A percentile compares a stretch with the other conserved stretches of the same genome.
These are phyloP conservation scores for Cardiospermum halicacabum DNA, from an alignment of 345 rosid species.

Conservation along the genomic window DNA sequence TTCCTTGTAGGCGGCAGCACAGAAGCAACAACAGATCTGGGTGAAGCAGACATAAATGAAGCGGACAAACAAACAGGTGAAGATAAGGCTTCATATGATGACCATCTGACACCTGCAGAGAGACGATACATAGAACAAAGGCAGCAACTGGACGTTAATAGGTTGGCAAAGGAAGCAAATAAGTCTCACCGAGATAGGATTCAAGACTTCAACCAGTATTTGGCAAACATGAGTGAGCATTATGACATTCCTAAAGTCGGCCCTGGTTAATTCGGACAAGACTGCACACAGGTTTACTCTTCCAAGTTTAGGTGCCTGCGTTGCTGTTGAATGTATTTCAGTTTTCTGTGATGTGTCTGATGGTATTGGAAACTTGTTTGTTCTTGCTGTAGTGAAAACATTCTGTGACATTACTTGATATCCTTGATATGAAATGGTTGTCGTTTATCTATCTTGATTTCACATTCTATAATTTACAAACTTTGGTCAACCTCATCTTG, in stretches of 20 bases:
- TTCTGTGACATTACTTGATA: neutral
- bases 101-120: constrained; percentile 51
- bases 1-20: constrained; percentile 28
- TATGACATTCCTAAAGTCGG: constrained; percentile 77
- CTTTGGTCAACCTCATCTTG: too few relatives aligned
- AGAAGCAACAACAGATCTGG: constrained; percentile 18
- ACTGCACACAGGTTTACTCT: neutral
- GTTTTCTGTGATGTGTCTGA: neutral
- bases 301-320: too few relatives aligned
- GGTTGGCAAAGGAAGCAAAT: constrained; percentile 53
- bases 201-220: constrained; percentile 62
- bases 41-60: constrained; percentile 27
- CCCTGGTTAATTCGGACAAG: constrained; percentile 37
- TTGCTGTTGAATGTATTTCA: too few relatives aligned
- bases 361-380: neutral
- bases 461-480: too few relatives aligned
- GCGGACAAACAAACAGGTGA: constrained; percentile 31
- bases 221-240: constrained; percentile 69
- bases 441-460: too few relatives aligned
- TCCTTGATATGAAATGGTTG: too few relatives aligned
- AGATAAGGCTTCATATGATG: constrained; percentile 31
- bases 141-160: constrained; percentile 39
- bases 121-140: constrained; percentile 54
- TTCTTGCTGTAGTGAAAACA: neutral
- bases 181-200: constrained; percentile 65